Percentiles rank a stretch among this genome's conserved stretches.
Conservation (phyloP, 1,284 basidiomycete genomes). For the Rhodotorula sp. region DNA sequence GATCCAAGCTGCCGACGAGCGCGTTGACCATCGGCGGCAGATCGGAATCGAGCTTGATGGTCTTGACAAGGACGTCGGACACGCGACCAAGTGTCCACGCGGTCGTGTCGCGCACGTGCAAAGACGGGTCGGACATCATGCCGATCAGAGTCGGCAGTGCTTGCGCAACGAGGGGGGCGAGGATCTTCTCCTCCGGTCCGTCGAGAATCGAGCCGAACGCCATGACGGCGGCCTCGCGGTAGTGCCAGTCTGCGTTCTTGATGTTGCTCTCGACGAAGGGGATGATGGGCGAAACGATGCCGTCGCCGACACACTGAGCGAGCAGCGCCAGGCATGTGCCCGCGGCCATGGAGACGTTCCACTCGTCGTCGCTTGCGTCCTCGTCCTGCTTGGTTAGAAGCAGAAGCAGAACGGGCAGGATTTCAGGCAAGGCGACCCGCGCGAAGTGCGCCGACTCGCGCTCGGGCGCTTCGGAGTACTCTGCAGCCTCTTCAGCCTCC, state of each 20-base stretch:
- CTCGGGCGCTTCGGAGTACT: slow-evolving; percentile 80
- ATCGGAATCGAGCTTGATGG: slow-evolving; percentile 87
- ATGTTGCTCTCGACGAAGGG: slow-evolving; percentile 98
- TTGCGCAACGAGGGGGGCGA: slow-evolving; percentile 89
- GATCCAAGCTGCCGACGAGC: slow-evolving; percentile 75
- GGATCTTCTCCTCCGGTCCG: slow-evolving; percentile 80
- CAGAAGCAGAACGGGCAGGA: slow-evolving; percentile 84
- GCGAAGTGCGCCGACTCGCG: slow-evolving; percentile 87
- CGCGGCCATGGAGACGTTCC: slow-evolving; percentile 98
- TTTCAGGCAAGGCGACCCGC: slow-evolving; percentile 88
- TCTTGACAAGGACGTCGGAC: slow-evolving; percentile 81
- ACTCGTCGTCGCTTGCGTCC: slow-evolving; percentile 97
- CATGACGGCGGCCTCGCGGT: slow-evolving; percentile 96
- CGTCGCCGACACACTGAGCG: slow-evolving; percentile 85
- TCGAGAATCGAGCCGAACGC: slow-evolving; percentile 97
- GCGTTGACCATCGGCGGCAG: slow-evolving; percentile 79
- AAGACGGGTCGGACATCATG: slow-evolving; percentile 85
- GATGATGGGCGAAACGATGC: slow-evolving; percentile 86
- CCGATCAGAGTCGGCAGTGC: slow-evolving; percentile 90
- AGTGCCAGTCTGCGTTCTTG: slow-evolving; percentile 83
- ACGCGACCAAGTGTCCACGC: slow-evolving; percentile 98
- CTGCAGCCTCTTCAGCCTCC: slow-evolving; percentile 86
- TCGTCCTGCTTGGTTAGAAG: slow-evolving; percentile 92
- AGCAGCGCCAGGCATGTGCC: slow-evolving; percentile 86
- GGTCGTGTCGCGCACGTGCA: slow-evolving; percentile 92